phyloP scores from a whole-genome alignment of 2,329 filamentous ascomycete species.

The Calonectria fujianensis region DNA sequence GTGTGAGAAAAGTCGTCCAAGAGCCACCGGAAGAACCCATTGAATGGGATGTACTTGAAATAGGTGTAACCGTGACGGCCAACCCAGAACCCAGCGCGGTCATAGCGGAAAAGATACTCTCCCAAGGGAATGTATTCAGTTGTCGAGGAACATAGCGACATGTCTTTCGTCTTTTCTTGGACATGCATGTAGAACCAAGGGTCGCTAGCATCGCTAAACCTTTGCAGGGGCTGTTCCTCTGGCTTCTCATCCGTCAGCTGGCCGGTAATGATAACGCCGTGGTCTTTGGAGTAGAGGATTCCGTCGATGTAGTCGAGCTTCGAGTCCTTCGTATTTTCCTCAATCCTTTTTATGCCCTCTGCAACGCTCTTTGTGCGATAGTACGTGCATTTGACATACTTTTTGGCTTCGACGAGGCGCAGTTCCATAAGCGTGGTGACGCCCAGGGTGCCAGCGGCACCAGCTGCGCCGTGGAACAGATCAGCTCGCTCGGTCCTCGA shows the following conservation, averaged over 20 bases:
- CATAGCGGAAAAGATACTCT: slow-evolving; percentile 77
- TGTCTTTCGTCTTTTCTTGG: slow-evolving; percentile 55
- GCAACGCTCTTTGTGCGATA: slow-evolving; percentile 63
- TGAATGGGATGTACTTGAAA: slow-evolving; percentile 70
- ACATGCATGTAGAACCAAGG: slow-evolving; percentile 81
- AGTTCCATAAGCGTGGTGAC: slow-evolving; percentile 77
- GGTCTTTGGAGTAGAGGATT: slow-evolving; percentile 70
- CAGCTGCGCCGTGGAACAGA: slow-evolving; percentile 75
- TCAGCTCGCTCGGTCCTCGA: slow-evolving; percentile 69
- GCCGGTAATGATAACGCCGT: slow-evolving; percentile 74
- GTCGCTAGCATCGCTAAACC: slow-evolving; percentile 72
- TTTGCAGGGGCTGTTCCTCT: slow-evolving; percentile 40
- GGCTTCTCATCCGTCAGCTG: slow-evolving; percentile 58
- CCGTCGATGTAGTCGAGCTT: slow-evolving; percentile 76
- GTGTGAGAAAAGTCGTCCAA: slow-evolving; percentile 78
- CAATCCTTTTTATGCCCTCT: slow-evolving; percentile 66
- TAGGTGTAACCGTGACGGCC: slow-evolving; percentile 77
- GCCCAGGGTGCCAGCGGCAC: slow-evolving; percentile 76
- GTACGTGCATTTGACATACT: slow-evolving; percentile 75
- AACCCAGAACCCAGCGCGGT: slow-evolving; percentile 80
- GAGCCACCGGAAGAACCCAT: slow-evolving; percentile 72
- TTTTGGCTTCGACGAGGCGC: slow-evolving; percentile 71
- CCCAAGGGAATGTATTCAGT: slow-evolving; percentile 54
- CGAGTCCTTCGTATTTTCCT: slow-evolving; percentile 40
- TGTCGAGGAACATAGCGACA: not conserved